Evolutionary conservation across 1,139 yeast genomes (phyloP).

Genomic region (Debaryomycetaceae sp.): DNA sequence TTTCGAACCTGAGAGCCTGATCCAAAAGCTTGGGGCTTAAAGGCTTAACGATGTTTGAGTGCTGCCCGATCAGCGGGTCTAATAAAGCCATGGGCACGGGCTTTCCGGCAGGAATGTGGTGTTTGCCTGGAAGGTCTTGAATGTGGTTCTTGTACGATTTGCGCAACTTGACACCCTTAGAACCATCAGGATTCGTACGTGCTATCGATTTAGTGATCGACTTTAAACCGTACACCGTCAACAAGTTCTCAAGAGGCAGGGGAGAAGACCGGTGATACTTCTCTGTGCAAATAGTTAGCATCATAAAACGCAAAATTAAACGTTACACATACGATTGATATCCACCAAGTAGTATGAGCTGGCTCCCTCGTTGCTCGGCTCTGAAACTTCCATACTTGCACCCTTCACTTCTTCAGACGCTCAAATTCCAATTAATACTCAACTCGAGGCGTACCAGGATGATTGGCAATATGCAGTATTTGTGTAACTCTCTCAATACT

Average conservation of each 20-base stretch:
- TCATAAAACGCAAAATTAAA: too few species aligned
- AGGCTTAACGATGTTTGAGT: constrained; percentile 43
- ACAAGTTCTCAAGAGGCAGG: constrained; percentile 66
- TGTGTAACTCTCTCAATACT: too few species aligned
- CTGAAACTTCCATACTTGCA: too few species aligned
- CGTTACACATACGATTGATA: too few species aligned
- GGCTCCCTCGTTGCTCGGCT: too few species aligned
- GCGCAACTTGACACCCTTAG: constrained; percentile 85
- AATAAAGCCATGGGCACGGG: constrained; percentile 51
- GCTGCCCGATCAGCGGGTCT: constrained; percentile 40
- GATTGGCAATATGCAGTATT: too few species aligned
- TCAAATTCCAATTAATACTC: too few species aligned
- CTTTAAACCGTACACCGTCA: constrained; percentile 63
- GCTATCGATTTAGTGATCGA: constrained; percentile 76
- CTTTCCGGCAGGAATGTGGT: constrained; percentile 54
- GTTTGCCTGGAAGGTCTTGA: constrained; percentile 79
- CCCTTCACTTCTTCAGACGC: too few species aligned
- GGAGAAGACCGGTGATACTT: constrained; percentile 51
- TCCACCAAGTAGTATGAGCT: too few species aligned
- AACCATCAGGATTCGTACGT: constrained; percentile 81
- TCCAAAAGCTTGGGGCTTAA: constrained; percentile 48
- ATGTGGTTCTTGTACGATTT: constrained; percentile 93
- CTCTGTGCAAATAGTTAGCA: constrained; percentile 21
- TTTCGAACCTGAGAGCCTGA: constrained; percentile 57
- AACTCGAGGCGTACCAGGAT: too few species aligned